Base-by-base conservation (phyloP, 805 yeast genomes). In the Metschnikowia anglica region DNA sequence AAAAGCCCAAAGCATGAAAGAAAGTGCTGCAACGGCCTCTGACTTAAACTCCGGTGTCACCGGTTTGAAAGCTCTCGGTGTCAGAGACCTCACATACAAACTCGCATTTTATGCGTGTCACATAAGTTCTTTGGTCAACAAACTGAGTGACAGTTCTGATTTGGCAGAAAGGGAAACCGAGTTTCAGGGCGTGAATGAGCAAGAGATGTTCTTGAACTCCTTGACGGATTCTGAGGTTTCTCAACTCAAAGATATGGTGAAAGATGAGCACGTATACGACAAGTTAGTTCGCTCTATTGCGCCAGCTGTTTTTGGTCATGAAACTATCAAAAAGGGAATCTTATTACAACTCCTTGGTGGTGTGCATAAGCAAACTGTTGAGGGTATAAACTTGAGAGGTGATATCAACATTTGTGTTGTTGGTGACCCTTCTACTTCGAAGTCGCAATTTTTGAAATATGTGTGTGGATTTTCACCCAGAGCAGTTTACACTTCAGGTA, bases 401-500 rank as follows among this genome's bases (percentile, higher is more conserved):
- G 99, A 91, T 62, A 91, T 91, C 59, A 91, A 91, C 61, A 84
- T 91, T 33, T 91, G 99, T 72, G 77, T 91, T 51, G 98, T 91
- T 39, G 99, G 99, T 37, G 99, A 91, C 63, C 99, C 99, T 3
- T 89, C 97, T 2, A 91, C 98, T 9, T 88, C 98, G 25, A 91
- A 91, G 64, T 90, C 97, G 0, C 99, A 91, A 64, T 91, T 91
- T 60, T 72, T 91, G 61, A 93, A 93, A 65, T 93, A 93, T 63
- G 96, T 93, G 11, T 84, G 89, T 54, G 80, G 86, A 1, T 88
- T 91, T 62, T 79, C 95, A 15, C 98, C 98, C 23, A 78, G 99
- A 57, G 87, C 98, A 2, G 90, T 91, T 25, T 91, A 93, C 59
- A 93, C 99, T 1, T 90, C 98, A 0, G 99, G 99, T 65, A 91